Evolutionary conservation across 2,329 filamentous ascomycete genomes (phyloP), one percentile per base, ranked within the genome.

Genomic region (Fusarium annulatum): DNA sequence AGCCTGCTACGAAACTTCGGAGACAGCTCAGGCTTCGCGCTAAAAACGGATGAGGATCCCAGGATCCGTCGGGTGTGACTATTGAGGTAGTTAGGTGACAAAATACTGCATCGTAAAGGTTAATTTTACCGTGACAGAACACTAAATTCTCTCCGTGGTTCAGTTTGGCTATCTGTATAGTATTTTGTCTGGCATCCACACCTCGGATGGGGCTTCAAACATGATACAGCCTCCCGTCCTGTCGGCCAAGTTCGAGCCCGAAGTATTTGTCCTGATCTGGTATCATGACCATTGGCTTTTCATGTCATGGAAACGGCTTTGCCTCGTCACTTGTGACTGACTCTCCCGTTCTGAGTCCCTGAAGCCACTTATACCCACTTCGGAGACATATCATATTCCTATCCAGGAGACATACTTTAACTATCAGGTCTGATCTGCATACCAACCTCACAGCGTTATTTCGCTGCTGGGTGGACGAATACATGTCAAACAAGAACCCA

Each of bases 401-500:
- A 12, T 57, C 39, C 18, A 12, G 28, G 38, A 39, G 12, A 61
- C 41, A 68, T 48, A 52, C 39, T 53, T 69, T 58, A 45, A 66
- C 30, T 23, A 43, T 21, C 45, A 69, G 43, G 51, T 63, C 39
- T 63, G 64, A 73, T 73, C 72, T 64, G 55, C 72, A 73, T 74
- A 51, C 60, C 68, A 56, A 61, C 61, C 66, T 71, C 45, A 42
- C 51, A 61, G 36, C 49, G 39, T 36, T 48, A n/a, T 36, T 46
- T 59, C 33, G 38, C 16, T 62, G 59, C 46, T 71, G 45, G 48
- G 42, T 42, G 30, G 23, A 33, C 19, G 28, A 69, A 42, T 18
- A 33, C 9, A 30, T 30, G n/a, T 45, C 43, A 48, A 51, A 14
- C 42, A 42, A 58, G 46, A 52, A 36, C 43, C 33, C 63, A 72